These are phyloP conservation scores for Ramularia endophylla DNA, from an alignment of 2,329 filamentous ascomycete species.

Conservation along the genomic window DNA sequence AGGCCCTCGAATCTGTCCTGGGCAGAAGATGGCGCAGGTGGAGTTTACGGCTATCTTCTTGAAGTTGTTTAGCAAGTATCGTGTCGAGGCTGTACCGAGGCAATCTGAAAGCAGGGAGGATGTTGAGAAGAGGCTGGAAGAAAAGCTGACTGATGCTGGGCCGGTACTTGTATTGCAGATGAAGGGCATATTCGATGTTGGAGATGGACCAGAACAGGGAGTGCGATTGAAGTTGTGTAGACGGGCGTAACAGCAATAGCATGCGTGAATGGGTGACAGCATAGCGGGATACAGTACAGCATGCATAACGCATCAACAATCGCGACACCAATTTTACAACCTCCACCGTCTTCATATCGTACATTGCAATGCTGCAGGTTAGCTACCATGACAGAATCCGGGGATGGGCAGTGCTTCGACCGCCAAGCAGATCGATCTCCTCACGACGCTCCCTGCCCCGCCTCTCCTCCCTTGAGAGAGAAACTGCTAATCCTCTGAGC, in stretches of 20 bases:
- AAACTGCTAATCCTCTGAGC: constrained; percentile 71
- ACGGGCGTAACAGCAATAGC: constrained; percentile 10
- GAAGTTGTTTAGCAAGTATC: constrained; percentile 28
- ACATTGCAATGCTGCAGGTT: too few relatives aligned
- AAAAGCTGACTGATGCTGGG: constrained; percentile 18
- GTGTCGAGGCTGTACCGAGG: constrained; percentile 19
- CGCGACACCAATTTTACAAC: too few relatives aligned
- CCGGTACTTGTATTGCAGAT: constrained; percentile 26
- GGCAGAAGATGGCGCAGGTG: constrained; percentile 51
- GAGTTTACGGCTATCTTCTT: constrained; percentile 47
- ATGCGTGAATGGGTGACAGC: too few relatives aligned
- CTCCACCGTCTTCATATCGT: too few relatives aligned
- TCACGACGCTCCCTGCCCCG: background rate
- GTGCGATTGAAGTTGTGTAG: constrained; percentile 14
- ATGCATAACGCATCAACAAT: too few relatives aligned
- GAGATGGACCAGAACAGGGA: constrained; percentile 6
- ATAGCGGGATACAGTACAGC: too few relatives aligned
- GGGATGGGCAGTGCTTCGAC: too few relatives aligned
- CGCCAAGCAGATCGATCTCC: too few relatives aligned
- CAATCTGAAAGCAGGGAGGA: constrained; percentile 12
- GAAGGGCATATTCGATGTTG: constrained; percentile 21
- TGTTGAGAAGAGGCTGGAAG: constrained; percentile 18
- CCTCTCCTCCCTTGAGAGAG: background rate
- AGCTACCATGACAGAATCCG: too few relatives aligned
- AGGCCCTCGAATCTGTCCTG: constrained; percentile 48